Base-by-base conservation (phyloP, 2,329 filamentous ascomycete species). In the Fusarium proliferatum region DNA sequence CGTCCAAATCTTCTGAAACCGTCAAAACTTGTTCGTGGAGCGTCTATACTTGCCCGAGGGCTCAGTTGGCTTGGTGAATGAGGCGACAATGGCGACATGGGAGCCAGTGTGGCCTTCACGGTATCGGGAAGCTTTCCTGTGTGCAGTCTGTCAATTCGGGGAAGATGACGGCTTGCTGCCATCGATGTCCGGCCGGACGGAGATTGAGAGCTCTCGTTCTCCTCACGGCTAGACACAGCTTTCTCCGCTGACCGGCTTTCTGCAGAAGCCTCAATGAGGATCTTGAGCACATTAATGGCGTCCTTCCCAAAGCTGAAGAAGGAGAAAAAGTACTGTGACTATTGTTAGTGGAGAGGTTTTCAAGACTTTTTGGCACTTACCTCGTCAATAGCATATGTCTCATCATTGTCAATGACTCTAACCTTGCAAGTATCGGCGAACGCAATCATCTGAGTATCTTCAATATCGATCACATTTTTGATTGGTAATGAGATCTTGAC, bases 341-440 rank as follows among this genome's bases (percentile, higher is more conserved):
- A 52, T 69, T 38, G 56, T 74, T 41, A 76, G 71, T 41, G 11
- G 17, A 28, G 36, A 26, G 3, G 19, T 33, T 30, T 13, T 4
- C n/a, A 13, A n/a, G 61, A 3, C 2, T 12, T 19, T 9, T 21
- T 10, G 10, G 6, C 7, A 79, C 84, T 72, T 84, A 94, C 93
- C 87, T 99, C 96, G 78, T 99, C 96, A 72, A 98, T 94, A 6
- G 95, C 95, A 82, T 93, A 98, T 0, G 94, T 97, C 82, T 98
- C 96, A 73, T 96, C 94, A 73, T 95, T 97, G 79, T 98, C 95
- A 64, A 98, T 91, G 48, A 98, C 94, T 42, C 94, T 90, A 70
- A 99, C 91, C 82, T 97, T 98, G 84, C 97, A 93, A 0, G 96
- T 98, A 71, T 98, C 94, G 28, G 95, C 94, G 81, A 97, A 95